phyloP scores from a whole-genome alignment of 805 yeast genomes.

The Spathaspora arborariae region DNA sequence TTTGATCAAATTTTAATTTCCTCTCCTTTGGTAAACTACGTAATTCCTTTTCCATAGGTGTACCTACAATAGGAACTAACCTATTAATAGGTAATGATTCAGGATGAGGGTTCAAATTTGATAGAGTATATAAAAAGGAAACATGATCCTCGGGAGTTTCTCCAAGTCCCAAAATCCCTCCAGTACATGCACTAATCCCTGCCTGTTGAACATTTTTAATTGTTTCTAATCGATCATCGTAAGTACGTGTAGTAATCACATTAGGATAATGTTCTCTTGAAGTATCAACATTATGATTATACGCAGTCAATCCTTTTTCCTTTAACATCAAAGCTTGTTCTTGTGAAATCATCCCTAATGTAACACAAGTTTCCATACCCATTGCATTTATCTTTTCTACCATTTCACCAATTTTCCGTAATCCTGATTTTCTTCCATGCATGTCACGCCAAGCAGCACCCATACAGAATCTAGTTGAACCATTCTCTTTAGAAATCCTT shows the following conservation, averaged over 20 bases:
- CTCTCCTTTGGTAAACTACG: conserved; percentile 31
- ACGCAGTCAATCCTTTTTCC: conserved; percentile 75
- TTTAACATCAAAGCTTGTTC: conserved; percentile 59
- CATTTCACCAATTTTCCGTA: conserved; percentile 62
- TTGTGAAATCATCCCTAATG: conserved; percentile 70
- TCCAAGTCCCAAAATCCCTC: conserved; percentile 78
- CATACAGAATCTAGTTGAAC: conserved; percentile 76
- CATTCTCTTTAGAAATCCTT: conserved; percentile 59
- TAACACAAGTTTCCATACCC: conserved; percentile 76
- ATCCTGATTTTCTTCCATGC: conserved; percentile 69
- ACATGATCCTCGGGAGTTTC: conserved; percentile 70
- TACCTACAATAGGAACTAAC: conserved; percentile 74
- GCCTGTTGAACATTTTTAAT: conserved; percentile 59
- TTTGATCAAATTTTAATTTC: conserved; percentile 54
- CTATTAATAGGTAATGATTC: conserved; percentile 80
- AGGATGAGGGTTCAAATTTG: conserved; percentile 70
- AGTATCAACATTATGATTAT: conserved; percentile 78
- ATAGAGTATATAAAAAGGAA: conserved; percentile 60
- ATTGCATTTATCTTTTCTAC: conserved; percentile 58
- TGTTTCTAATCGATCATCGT: conserved; percentile 68
- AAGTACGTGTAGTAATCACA: conserved; percentile 66
- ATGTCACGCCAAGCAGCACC: conserved; percentile 90
- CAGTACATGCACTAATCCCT: conserved; percentile 70
- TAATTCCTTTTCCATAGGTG: conserved; percentile 64
- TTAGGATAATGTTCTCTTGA: conserved; percentile 72